Evolutionary conservation across 1,284 basidiomycete species (phyloP), one percentile per base, ranked within the genome.

Genomic region (Cryptococcus wingfieldii): DNA sequence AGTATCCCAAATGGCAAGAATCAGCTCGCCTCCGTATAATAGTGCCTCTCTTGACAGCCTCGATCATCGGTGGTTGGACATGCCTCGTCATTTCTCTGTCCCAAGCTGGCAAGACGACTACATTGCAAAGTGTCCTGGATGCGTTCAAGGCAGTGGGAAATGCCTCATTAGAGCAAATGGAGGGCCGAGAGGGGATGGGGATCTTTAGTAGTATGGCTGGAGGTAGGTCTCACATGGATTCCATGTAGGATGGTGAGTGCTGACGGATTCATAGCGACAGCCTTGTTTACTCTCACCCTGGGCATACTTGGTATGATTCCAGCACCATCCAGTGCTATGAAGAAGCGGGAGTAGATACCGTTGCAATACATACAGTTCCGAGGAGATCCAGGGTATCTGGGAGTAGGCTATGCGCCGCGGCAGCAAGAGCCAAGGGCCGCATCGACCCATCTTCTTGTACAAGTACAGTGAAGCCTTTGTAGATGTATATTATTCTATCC

Each of bases 1-100:
- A 77, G 75, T 77, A 77, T 51, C 69, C 72, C 25, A 64, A 68
- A 60, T 77, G 75, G 75, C 73, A 76, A 59, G 59, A 71, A 53
- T 77, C 75, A 23, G 62, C 66, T 28, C 62, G 75, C 25, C 57
- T 77, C 6, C 63, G 70, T 2, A 46, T 73, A 12, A 66, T 77
- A 42, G 73, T 77, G 10, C 75, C 75, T 4, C 68, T 77, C 19
- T 61, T 77, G 31, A 76, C 74, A 3, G 31, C 56, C 2, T 60
- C 73, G 8, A 77, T 77, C 52, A 60, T 77, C 10, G 55, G 68
- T 14, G 73, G 75, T 8, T 77, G 73, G 73, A 63, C 63, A 27
- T 59, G 53, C 28, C 64, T 72, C 39, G 67, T 71, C 38, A 56
- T 71, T n/a, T 64, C 75, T 9, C 64, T 77, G 19, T 68, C 65